Conservation (phyloP, 305 asterid genomes). For the Plantago lanceolata region DNA sequence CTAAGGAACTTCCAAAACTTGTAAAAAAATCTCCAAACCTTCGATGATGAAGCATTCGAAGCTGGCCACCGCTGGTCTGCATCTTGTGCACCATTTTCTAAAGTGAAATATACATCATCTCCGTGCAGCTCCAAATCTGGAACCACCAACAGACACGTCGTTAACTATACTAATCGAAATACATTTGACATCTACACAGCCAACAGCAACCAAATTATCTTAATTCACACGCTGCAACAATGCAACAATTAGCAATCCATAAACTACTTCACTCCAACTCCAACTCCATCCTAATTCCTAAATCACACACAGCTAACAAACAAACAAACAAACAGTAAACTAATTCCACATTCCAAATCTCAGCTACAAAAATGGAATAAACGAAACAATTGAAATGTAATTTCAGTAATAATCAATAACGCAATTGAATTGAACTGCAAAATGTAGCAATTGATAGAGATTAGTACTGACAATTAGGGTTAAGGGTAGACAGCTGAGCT, state of each 20-base stretch:
- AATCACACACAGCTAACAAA: background rate
- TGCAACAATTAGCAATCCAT: background rate
- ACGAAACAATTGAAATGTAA: background rate
- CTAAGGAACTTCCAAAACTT: background rate
- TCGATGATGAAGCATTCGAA: slow-evolving; percentile 38
- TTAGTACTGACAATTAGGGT: slow-evolving; percentile 58
- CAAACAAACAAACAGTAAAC: background rate
- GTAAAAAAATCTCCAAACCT: slow-evolving; percentile 36
- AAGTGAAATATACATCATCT: slow-evolving; percentile 86
- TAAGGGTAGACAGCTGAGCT: slow-evolving; percentile 54
- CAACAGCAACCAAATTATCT: too few species aligned
- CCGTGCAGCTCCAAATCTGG: slow-evolving; percentile 92
- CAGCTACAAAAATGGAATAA: background rate
- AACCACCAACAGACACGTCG: slow-evolving; percentile 6
- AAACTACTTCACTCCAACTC: background rate
- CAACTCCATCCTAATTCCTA: too few species aligned
- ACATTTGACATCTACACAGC: too few species aligned
- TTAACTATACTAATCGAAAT: background rate
- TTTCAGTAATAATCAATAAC: too few species aligned
- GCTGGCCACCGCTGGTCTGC: slow-evolving; percentile 42
- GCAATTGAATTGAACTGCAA: background rate
- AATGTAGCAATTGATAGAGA: background rate
- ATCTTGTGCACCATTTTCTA: slow-evolving; percentile 63
- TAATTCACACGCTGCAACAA: too few species aligned
- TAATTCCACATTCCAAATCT: background rate